Percentiles rank a stretch among this genome's conserved stretches.
Evolutionary conservation across 805 yeast species (phyloP).

Genomic region (Candida insectorum): DNA sequence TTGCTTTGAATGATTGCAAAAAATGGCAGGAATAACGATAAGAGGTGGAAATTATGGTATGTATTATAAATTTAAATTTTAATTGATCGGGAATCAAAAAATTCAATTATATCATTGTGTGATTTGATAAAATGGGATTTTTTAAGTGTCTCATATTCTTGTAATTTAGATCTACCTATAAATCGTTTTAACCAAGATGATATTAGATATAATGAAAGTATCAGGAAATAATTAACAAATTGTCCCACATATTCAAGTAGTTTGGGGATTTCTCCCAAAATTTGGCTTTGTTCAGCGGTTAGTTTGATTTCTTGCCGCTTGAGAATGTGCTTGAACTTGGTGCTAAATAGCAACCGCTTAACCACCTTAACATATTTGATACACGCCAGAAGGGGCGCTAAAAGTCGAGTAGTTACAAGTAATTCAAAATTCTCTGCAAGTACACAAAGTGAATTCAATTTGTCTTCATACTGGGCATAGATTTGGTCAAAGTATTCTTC

Average conservation of each 20-base stretch:
- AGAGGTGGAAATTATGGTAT: too few species aligned
- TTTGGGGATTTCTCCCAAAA: conserved; percentile 11
- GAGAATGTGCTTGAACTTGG: neutral
- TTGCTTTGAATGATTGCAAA: too few species aligned
- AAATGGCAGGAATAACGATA: too few species aligned
- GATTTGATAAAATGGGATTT: too few species aligned
- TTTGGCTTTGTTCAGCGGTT: conserved; percentile 6
- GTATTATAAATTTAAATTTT: too few species aligned
- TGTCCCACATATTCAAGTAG: conserved; percentile 2
- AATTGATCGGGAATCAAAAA: too few species aligned
- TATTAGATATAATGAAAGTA: neutral
- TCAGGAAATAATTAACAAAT: neutral
- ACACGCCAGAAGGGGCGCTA: neutral
- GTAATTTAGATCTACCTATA: conserved; percentile 15
- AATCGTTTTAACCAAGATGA: conserved; percentile 12
- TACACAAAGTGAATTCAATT: conserved; percentile 2
- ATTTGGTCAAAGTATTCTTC: conserved; percentile 8
- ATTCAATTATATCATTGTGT: conserved; percentile 8
- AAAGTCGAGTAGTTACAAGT: neutral
- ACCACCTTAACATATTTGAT: conserved; percentile 2
- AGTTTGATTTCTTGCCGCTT: too few species aligned
- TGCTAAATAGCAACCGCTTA: neutral
- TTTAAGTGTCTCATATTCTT: conserved; percentile 11
- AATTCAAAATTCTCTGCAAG: conserved; percentile 2
- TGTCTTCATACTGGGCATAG: conserved; percentile 3